Base-by-base conservation (phyloP, 208 protist genomes). In the Leishmania arabica region DNA sequence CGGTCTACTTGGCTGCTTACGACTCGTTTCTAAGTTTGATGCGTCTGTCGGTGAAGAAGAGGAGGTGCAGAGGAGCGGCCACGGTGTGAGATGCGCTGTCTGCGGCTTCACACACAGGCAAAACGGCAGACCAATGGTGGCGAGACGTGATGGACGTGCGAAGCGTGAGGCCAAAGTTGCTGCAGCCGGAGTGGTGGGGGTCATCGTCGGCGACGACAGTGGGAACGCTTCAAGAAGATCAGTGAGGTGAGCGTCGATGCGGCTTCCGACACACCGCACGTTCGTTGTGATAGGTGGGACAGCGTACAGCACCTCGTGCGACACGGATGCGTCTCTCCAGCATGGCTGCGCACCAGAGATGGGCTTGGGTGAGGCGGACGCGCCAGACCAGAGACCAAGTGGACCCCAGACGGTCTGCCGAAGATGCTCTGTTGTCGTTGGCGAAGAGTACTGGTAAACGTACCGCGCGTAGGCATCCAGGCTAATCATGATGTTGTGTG, bases 261-360 rank as follows among this genome's bases (percentile, higher is more conserved):
- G 64, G 8, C 27, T 13, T 11, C 89, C 89, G 1, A 78, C 75
- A 75, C 83, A 90, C 45, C 89, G 89, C 15, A 86, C 6, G 54
- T 87, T 92, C 27, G 89, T 93, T 6, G 83, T 85, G 64, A 78
- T 70, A 51, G 87, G 87, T 11, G 89, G 87, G 8, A 80, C 47
- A 42, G 83, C 78, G 79, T 88, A 91, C 34, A 90, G 58, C 8
- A 81, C 82, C 7, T 40, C 60, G 72, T 88, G 86, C 75, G 68
- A 56, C 17, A 42, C 51, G 2, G 69, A 58, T 21, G 69, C 45
- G 45, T 31, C 47, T 53, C 45, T 54, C 45, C 69, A 31, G 27
- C 42, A 53, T 73, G 69, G 42, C 69, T 73, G 69, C 69, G 69
- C 45, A 47, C 7, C 21, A 31, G 69, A 51, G 45, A 73, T n/a